phyloP scores from a whole-genome alignment of 2,329 filamentous ascomycete genomes.

The Ceratocystis destructans region DNA sequence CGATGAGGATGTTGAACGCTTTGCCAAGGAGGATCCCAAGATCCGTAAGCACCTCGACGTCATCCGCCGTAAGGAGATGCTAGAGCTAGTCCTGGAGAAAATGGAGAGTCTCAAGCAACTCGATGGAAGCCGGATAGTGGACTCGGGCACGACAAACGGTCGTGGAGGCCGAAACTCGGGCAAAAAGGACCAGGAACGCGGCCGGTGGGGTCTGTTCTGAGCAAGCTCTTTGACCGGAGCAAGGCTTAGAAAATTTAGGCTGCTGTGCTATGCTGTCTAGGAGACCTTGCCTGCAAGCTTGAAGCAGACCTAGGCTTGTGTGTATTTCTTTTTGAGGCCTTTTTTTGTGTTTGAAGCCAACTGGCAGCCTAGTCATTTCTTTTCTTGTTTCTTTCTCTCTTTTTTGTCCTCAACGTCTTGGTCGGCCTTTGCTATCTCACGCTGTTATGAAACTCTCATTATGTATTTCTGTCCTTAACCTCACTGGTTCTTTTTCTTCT shows the following conservation, averaged over 20 bases:
- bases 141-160: background rate
- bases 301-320: background rate
- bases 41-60: constrained; percentile 81
- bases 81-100: constrained; percentile 87
- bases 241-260: background rate
- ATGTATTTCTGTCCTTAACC: background rate
- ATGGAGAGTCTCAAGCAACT: constrained; percentile 83
- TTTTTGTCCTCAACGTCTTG: background rate
- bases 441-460: constrained; percentile 7
- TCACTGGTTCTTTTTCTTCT: background rate
- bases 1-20: constrained; percentile 69
- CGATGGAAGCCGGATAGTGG: constrained; percentile 41
- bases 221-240: background rate
- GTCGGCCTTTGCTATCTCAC: background rate
- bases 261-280: background rate
- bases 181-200: constrained; percentile 29
- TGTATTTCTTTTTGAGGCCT: background rate
- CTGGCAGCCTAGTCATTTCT: background rate
- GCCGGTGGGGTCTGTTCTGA: constrained; percentile 39
- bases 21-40: constrained; percentile 86
- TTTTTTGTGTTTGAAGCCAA: background rate
- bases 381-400: background rate
- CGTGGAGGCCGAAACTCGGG: constrained; percentile 17
- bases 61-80: constrained; percentile 77
- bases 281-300: background rate